These are phyloP conservation scores for Aspergillus hiratsukae DNA, from an alignment of 2,329 filamentous ascomycete genomes.

Conservation along the genomic window DNA sequence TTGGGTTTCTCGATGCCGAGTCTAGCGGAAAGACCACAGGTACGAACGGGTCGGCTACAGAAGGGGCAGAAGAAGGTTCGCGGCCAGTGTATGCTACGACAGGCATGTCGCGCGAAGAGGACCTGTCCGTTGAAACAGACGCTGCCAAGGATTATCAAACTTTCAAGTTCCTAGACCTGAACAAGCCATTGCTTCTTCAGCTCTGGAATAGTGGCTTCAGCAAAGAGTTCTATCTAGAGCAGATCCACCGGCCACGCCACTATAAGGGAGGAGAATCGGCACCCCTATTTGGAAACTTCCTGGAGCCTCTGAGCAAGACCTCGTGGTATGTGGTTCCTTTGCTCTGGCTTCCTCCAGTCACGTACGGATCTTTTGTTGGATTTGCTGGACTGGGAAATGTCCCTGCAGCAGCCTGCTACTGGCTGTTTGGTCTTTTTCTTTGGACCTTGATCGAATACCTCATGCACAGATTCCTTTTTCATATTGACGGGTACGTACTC, in stretches of 20 bases:
- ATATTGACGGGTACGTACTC: conserved; percentile 74
- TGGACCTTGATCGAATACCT: conserved; percentile 91
- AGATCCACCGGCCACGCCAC: conserved; percentile 91
- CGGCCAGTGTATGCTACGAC: conserved; percentile 53
- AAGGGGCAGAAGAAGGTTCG: conserved; percentile 24
- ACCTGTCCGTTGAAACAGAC: conserved; percentile 84
- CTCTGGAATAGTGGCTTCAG: conserved; percentile 82
- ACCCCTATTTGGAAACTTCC: conserved; percentile 92
- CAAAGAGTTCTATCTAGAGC: conserved; percentile 95
- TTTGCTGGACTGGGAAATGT: conserved; percentile 54
- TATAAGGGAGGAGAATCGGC: conserved; percentile 92
- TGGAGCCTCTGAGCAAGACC: conserved; percentile 95
- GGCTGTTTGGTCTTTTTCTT: conserved; percentile 64
- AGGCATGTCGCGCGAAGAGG: conserved; percentile 84
- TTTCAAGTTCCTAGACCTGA: conserved; percentile 91
- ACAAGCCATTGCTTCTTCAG: conserved; percentile 77
- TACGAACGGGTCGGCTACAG: conserved; percentile 23
- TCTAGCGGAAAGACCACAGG: conserved; percentile 48
- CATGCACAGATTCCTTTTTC: conserved; percentile 87
- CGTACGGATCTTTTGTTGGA: conserved; percentile 67
- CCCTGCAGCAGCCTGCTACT: conserved; percentile 56
- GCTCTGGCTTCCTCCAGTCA: conserved; percentile 76
- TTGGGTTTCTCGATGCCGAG: conserved; percentile 71
- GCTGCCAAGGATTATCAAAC: conserved; percentile 69
- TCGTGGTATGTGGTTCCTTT: conserved; percentile 87